Evolutionary conservation across 2,329 filamentous ascomycete genomes (phyloP).

Genomic region (Ascosphaera apis): DNA sequence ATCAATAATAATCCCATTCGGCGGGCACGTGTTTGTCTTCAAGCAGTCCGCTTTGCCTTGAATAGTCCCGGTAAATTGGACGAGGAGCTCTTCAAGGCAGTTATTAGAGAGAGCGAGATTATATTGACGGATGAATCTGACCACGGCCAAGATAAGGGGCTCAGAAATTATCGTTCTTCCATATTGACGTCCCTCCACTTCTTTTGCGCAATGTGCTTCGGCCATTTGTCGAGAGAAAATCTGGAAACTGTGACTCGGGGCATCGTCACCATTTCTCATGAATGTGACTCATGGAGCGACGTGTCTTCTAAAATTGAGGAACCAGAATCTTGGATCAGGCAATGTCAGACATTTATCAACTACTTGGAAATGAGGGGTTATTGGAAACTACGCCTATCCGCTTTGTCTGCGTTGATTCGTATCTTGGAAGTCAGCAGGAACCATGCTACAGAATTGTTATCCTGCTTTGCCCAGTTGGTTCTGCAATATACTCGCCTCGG

Average conservation of each 20-base stretch:
- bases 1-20: constrained; percentile 14
- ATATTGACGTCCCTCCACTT: constrained; percentile 15
- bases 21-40: constrained; percentile 15
- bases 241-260: constrained; percentile 13
- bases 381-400: constrained; percentile 24
- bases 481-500: constrained; percentile 36
- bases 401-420: constrained; percentile 26
- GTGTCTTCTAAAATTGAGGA: constrained; percentile 27
- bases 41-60: constrained; percentile 13
- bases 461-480: constrained; percentile 24
- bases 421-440: constrained; percentile 23
- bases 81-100: constrained; percentile 8
- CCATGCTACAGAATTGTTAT: constrained; percentile 11
- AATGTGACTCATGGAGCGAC: constrained; percentile 20
- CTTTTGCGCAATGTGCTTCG: constrained; percentile 14
- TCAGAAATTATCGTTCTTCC: constrained; percentile 10
- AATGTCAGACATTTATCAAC: constrained; percentile 30
- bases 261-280: constrained; percentile 19
- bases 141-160: constrained; percentile 9
- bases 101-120: constrained; percentile 9
- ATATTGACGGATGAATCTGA: constrained; percentile 6
- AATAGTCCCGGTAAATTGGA: constrained; percentile 13
- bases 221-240: constrained; percentile 9
- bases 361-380: constrained; percentile 35
- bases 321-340: constrained; percentile 23